Percentiles rank a stretch among this genome's conserved stretches.
Evolutionary conservation across 164 flowering plant species (phyloP).

Genomic region (Stephania cephalantha): DNA sequence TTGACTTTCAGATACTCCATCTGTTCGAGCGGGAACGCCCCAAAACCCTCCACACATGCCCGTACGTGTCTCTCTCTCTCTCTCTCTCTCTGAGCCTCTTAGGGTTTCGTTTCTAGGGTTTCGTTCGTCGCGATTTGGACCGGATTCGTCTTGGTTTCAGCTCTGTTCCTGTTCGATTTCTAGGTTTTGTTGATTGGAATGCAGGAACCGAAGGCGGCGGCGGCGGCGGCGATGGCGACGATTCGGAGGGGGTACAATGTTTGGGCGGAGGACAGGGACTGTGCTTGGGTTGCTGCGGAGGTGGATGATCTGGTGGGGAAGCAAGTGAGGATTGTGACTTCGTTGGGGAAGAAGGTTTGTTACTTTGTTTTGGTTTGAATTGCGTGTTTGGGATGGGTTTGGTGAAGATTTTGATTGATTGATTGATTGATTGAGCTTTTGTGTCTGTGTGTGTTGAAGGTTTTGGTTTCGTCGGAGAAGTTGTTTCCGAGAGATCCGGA

Average conservation of each 20-base stretch:
- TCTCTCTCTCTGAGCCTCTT: neutral
- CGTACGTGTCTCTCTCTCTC: slow-evolving; percentile 3
- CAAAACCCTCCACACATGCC: slow-evolving; percentile 11
- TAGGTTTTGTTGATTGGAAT: slow-evolving; percentile 19
- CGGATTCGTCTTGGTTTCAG: neutral
- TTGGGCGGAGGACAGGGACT: slow-evolving; percentile 73
- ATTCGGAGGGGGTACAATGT: slow-evolving; percentile 68
- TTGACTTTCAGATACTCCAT: slow-evolving; percentile 4
- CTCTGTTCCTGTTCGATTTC: slow-evolving; percentile 1
- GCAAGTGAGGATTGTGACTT: slow-evolving; percentile 48
- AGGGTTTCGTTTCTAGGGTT: slow-evolving; percentile 11
- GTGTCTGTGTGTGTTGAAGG: slow-evolving; percentile 26
- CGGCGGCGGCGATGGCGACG: slow-evolving; percentile 23
- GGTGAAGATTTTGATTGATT: neutral
- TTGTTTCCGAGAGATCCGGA: slow-evolving; percentile 75
- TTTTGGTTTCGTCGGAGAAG: slow-evolving; percentile 45
- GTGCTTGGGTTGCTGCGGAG: slow-evolving; percentile 77
- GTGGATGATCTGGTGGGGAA: slow-evolving; percentile 46
- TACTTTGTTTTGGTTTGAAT: neutral
- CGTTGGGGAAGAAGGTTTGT: slow-evolving; percentile 64
- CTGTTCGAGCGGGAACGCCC: slow-evolving; percentile 16
- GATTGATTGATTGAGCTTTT: neutral
- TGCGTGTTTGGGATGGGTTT: neutral
- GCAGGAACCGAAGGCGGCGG: slow-evolving; percentile 25
- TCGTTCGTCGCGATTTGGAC: neutral